Conservation (phyloP, 192 early-diverging fungal species). For the Coemansia sp. region DNA sequence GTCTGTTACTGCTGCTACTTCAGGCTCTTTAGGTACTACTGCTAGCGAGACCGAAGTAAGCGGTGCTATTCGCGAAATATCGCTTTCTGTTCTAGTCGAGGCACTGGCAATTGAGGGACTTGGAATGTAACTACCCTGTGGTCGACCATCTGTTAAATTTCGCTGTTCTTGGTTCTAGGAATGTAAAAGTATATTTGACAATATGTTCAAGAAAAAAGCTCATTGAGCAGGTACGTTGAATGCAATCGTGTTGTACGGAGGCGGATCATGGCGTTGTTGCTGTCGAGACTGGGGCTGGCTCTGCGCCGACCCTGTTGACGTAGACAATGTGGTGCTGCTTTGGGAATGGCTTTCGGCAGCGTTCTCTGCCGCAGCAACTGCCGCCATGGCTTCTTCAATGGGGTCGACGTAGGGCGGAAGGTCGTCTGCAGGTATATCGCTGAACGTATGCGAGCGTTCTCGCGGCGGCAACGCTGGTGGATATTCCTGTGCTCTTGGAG, state of each 20-base stretch:
- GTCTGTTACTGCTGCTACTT: no score
- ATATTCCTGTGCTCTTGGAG: slow-evolving; percentile 1
- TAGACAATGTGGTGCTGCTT: not conserved
- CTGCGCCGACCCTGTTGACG: not conserved
- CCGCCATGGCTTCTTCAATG: slow-evolving; percentile 40
- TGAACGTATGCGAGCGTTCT: slow-evolving; percentile 29
- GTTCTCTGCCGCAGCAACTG: not conserved
- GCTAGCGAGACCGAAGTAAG: slow-evolving; percentile 2
- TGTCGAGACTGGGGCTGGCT: not conserved
- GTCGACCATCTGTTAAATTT: no score
- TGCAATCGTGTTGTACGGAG: slow-evolving; percentile 33
- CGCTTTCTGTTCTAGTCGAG: slow-evolving; percentile 35
- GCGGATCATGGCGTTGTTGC: slow-evolving; percentile 19
- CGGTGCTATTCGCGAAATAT: slow-evolving; percentile 23
- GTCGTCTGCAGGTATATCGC: slow-evolving; percentile 39
- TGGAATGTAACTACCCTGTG: slow-evolving; percentile 29
- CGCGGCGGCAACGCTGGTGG: slow-evolving; percentile 14
- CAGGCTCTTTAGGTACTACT: not conserved
- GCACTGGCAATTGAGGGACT: slow-evolving; percentile 48
- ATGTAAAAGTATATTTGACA: no score
- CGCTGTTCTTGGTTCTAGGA: no score
- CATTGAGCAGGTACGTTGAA: not conserved
- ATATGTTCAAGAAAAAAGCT: no score
- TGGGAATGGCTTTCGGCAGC: not conserved
- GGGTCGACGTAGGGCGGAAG: slow-evolving; percentile 50